Evolutionary conservation across 345 rosid species (phyloP).

Genomic region (Melaleuca alternifolia): DNA sequence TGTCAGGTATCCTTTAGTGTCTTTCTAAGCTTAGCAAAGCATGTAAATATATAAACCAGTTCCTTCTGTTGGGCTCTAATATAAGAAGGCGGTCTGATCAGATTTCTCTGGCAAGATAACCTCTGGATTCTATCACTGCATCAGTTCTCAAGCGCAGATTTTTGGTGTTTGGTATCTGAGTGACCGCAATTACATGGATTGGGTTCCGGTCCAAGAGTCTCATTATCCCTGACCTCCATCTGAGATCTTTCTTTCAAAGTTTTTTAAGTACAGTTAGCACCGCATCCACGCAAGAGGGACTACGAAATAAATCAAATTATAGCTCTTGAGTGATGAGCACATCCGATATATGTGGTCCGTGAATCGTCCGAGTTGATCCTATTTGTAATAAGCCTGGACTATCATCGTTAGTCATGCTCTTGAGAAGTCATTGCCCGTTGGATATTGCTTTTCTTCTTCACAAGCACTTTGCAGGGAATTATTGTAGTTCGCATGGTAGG

Average conservation of each 20-base stretch:
- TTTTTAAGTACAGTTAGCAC: background rate
- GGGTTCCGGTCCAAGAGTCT: background rate
- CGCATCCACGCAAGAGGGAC: background rate
- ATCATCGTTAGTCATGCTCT: background rate
- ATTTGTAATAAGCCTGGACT: background rate
- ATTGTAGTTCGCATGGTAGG: background rate
- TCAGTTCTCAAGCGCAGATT: background rate
- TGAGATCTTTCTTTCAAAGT: background rate
- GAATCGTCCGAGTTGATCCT: background rate
- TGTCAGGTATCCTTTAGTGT: background rate
- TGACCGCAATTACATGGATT: background rate
- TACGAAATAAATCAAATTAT: background rate
- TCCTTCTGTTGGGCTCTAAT: background rate
- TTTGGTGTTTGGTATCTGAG: background rate
- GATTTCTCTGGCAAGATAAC: background rate
- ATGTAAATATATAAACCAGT: background rate
- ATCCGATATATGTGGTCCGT: background rate
- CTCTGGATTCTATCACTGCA: background rate
- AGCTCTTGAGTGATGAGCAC: background rate
- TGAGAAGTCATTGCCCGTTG: background rate
- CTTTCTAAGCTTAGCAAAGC: background rate
- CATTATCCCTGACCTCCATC: background rate
- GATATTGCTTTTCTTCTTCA: background rate
- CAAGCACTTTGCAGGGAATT: background rate
- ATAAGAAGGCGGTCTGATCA: background rate